These are phyloP conservation scores for Oenanthe sinensis DNA, from an alignment of 129 eudicot species.

Conservation along the genomic window DNA sequence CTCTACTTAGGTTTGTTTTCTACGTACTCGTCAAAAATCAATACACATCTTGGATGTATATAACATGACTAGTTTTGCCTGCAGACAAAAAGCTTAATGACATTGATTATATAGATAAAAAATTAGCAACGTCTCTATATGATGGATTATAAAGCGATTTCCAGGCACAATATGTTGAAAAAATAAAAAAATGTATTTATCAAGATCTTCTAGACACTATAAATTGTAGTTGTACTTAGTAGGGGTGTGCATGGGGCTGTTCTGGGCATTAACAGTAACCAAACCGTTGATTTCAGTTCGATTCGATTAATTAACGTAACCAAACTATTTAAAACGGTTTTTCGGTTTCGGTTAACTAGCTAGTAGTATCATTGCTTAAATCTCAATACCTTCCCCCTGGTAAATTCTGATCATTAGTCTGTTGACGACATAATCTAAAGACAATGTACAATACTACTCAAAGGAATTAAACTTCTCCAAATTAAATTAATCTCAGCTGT, in stretches of 20 bases:
- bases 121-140: neutral
- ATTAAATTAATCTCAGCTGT: no score
- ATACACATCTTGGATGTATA: no score
- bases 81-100: neutral
- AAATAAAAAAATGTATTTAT: neutral
- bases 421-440: neutral
- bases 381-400: neutral
- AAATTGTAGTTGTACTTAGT: neutral
- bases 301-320: no score
- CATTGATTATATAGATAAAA: neutral
- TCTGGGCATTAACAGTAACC: no score
- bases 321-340: no score
- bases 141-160: neutral
- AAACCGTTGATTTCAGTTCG: no score
- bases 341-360: no score
- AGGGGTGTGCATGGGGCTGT: no score
- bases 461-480: no score
- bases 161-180: neutral
- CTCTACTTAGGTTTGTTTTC: neutral
- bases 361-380: neutral
- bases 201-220: neutral
- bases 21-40: neutral
- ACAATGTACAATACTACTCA: neutral
- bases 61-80: no score
- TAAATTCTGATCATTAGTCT: neutral